Conservation (phyloP, 345 rosid genomes). For the Sisymbrium altissimum region DNA sequence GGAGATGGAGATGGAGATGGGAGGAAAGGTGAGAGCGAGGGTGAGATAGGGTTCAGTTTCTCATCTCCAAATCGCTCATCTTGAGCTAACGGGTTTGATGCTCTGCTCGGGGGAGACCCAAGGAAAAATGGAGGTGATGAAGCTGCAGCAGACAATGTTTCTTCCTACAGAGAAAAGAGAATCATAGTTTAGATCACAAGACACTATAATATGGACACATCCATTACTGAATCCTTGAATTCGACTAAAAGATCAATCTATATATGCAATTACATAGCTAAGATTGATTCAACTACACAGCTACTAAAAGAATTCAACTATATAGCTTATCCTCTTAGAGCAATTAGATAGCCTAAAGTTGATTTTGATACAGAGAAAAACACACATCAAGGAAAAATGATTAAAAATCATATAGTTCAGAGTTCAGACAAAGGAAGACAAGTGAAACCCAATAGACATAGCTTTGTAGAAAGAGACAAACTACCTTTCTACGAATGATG, state of each 20-base stretch:
- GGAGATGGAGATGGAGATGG: conserved; percentile 39
- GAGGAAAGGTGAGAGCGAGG: conserved; percentile 24
- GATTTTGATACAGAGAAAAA: not conserved
- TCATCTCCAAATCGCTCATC: conserved; percentile 60
- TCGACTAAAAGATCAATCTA: not conserved
- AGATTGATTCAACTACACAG: not conserved
- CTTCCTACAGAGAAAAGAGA: conserved; percentile 40
- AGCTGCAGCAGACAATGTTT: conserved; percentile 31
- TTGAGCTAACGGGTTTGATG: conserved; percentile 63
- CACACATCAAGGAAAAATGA: not conserved
- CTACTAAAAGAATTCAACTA: not conserved
- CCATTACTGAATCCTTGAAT: not conserved
- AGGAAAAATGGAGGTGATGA: conserved; percentile 65
- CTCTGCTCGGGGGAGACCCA: conserved; percentile 75
- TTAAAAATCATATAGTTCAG: not conserved
- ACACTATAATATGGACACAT: not conserved
- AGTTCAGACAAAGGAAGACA: not conserved
- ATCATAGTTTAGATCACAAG: not conserved
- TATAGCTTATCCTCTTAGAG: not conserved
- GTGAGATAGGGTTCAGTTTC: conserved; percentile 27
- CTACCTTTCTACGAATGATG: conserved; percentile 50
- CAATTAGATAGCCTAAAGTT: not conserved
- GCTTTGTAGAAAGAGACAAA: conserved; percentile 3
- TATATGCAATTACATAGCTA: not conserved
- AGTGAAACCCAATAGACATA: not conserved